Percentiles rank a stretch among this genome's conserved stretches.
phyloP scores from a whole-genome alignment of 2,329 filamentous ascomycete species.

The Cordyceps cateniannulata region DNA sequence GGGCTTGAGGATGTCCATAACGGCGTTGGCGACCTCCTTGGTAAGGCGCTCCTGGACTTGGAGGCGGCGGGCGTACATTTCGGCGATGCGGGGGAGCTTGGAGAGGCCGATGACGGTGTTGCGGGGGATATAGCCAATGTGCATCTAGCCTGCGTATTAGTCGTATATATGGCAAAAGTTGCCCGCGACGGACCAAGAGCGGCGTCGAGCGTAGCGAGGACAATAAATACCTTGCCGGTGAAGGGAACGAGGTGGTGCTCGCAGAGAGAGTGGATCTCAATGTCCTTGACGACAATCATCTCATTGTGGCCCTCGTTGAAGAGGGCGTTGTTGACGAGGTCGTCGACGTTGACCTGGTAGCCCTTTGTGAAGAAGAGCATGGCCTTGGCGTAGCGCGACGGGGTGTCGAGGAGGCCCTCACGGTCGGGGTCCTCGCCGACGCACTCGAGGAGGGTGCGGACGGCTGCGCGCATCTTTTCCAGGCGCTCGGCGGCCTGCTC shows the following conservation, averaged over 20 bases:
- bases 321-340: slow-evolving; percentile 88
- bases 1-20: slow-evolving; percentile 87
- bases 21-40: slow-evolving; percentile 89
- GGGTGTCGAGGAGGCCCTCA: slow-evolving; percentile 60
- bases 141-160: slow-evolving; percentile 60
- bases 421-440: slow-evolving; percentile 62
- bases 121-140: slow-evolving; percentile 95
- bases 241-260: slow-evolving; percentile 98
- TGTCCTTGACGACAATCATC: slow-evolving; percentile 95
- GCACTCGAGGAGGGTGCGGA: slow-evolving; percentile 61
- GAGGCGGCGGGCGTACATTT: slow-evolving; percentile 90
- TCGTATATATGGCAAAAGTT: background rate
- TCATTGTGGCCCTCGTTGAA: slow-evolving; percentile 97
- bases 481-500: slow-evolving; percentile 41
- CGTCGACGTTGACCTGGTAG: slow-evolving; percentile 87
- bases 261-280: slow-evolving; percentile 89
- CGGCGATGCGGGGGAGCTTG: slow-evolving; percentile 89
- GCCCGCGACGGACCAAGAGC: background rate
- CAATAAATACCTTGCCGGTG: slow-evolving; percentile 69
- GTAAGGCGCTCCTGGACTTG: slow-evolving; percentile 96
- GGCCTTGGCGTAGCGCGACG: slow-evolving; percentile 87
- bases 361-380: slow-evolving; percentile 95
- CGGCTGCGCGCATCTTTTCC: slow-evolving; percentile 53
- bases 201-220: slow-evolving; percentile 4
- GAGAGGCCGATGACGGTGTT: slow-evolving; percentile 90